Base-by-base conservation (phyloP, 805 yeast genomes). In the Teunomyces funiuensis region DNA sequence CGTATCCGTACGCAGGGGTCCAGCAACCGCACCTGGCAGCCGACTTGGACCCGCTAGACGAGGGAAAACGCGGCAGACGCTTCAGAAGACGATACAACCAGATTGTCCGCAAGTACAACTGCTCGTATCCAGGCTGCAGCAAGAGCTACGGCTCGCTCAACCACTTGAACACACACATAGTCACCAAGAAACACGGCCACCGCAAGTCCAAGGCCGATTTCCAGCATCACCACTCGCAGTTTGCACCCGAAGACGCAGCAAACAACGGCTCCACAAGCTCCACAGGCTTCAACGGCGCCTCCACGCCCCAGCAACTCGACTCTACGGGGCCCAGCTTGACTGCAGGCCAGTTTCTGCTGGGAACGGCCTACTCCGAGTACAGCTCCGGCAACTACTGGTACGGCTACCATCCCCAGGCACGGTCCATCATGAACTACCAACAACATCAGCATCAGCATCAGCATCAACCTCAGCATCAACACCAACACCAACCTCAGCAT, bases 101-200 rank as follows among this genome's bases (percentile, higher is more conserved):
- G 42, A 66, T 65, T 33, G 53, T 61, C 7, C 46, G 70, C 15
- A 61, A 62, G 41, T 49, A 49, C 49, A 54, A 45, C 37, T 69
- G 74, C 43, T 49, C 62, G 23, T 63, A 40, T 39, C 64, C 68
- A 8, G 73, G 71, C 1, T 69, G 74, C 48, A 51, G 61, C 39
- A 69, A 69, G 47, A 63, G 71, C 45, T 69, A 69, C 47, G 74
- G 74, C 0, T 61, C 67, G 36, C 54, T 69, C 38, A 69, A 69
- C 51, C 74, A 69, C 50, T 50, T 69, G 38, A 69, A 69, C 50
- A 69, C 74, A 9, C 74, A 69, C 49, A 69, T 69, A 4, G 73
- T 69, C 20, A 67, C 73, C 45, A 69, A 69, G 44, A 69, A 66
- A 34, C 74, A 69, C 45, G 74, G 74, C n/a, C 65, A 58, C 38